phyloP scores from a whole-genome alignment of 345 rosid genomes.

The Euphorbia pulcherrima region DNA sequence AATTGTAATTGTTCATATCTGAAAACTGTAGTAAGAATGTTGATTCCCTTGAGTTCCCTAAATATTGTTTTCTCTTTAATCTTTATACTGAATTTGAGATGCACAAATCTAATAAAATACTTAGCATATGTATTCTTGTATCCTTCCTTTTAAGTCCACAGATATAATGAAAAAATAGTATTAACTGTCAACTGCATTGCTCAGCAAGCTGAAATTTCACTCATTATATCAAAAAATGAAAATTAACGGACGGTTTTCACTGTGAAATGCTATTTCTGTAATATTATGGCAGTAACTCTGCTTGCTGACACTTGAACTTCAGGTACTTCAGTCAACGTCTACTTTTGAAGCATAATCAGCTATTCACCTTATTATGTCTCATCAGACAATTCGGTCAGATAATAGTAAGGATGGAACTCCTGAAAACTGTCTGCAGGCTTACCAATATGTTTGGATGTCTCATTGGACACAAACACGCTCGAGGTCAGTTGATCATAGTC shows the following conservation, averaged over 20 bases:
- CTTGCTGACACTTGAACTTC: conserved; percentile 15
- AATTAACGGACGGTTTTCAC: neutral
- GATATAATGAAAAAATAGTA: too few relatives aligned
- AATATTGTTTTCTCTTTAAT: neutral
- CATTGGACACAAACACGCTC: conserved; percentile 44
- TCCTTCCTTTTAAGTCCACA: neutral
- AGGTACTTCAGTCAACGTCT: conserved; percentile 23
- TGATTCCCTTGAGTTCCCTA: neutral
- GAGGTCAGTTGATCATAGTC: conserved; percentile 21
- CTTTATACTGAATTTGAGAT: neutral
- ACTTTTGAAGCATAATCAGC: neutral
- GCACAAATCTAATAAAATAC: neutral
- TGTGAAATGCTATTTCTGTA: neutral
- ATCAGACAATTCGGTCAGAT: conserved; percentile 23
- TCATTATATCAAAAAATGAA: too few relatives aligned
- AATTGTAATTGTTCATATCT: too few relatives aligned
- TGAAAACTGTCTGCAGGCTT: conserved; percentile 29
- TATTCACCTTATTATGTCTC: conserved; percentile 35
- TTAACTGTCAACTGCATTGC: too few relatives aligned
- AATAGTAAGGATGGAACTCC: conserved; percentile 21
- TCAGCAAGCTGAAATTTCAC: too few relatives aligned
- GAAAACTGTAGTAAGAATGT: neutral
- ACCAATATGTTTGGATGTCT: conserved; percentile 63
- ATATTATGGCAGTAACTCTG: conserved; percentile 9
- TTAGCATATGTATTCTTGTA: neutral